Percentiles rank a stretch among this genome's conserved stretches.
Evolutionary conservation across 768 basidiomycete species (phyloP).

Genomic region (Psilocybe azurescens): DNA sequence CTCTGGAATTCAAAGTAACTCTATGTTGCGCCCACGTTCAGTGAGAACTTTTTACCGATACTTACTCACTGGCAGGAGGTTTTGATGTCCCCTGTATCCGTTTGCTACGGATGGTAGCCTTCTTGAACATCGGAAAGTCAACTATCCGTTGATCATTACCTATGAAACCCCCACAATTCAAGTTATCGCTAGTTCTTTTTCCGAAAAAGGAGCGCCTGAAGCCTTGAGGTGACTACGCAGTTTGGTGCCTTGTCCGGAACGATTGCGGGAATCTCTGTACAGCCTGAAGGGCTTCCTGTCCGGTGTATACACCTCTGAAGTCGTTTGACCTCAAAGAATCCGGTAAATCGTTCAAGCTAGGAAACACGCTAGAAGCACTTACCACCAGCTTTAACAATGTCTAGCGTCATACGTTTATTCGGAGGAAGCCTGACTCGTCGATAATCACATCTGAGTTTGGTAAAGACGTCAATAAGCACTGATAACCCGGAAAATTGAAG

Average conservation of each 20-base stretch:
- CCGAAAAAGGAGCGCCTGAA: neutral
- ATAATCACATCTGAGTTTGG: neutral
- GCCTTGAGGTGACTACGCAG: neutral
- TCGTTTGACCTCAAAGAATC: neutral
- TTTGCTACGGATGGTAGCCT: neutral
- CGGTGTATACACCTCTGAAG: neutral
- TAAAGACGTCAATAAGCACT: too few species aligned
- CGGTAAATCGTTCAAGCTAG: neutral
- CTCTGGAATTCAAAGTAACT: too few species aligned
- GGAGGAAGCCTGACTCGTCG: neutral
- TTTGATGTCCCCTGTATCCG: neutral
- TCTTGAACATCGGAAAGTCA: constrained; percentile 4
- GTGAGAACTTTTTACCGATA: neutral
- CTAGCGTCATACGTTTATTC: neutral
- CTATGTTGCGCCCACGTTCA: neutral
- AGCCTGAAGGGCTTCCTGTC: neutral
- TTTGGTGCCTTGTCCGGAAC: too few species aligned
- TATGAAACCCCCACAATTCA: neutral
- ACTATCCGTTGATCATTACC: neutral
- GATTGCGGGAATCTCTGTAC: neutral
- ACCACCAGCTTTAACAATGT: neutral
- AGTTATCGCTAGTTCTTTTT: neutral
- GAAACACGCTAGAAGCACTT: neutral
- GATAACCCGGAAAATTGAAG: too few species aligned
- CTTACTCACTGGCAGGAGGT: neutral